Base-by-base conservation (phyloP, 2,329 filamentous ascomycete species). In the Neopestalotiopsis sp. region DNA sequence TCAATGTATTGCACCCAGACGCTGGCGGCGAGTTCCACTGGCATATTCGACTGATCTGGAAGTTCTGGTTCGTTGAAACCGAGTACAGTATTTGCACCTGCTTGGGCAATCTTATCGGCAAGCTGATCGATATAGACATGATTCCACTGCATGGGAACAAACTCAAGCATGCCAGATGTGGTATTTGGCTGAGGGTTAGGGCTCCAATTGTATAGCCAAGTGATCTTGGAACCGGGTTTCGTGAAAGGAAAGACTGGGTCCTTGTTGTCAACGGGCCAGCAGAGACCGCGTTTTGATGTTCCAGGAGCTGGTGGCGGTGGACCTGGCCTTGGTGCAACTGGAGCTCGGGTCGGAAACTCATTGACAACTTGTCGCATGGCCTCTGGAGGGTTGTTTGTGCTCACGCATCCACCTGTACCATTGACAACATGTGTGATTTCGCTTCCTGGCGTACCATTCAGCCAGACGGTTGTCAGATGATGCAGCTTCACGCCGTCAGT, bases 371-470 rank as follows among this genome's bases (percentile, higher is more conserved):
- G 77, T 32, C 77, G 75, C 77, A 78, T 78, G 3, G 76, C 77
- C 28, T 74, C 71, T 56, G 75, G 75, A 2, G 77, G 77, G 2
- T 64, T 70, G 65, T 75, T 78, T 28, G 74, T 75, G 66, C 76
- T 76, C 7, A 79, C 77, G 10, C 74, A 71, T 2, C 61, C 73
- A 42, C 77, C 77, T 30, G 32, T 40, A 3, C 77, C 77, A 59
- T 79, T 79, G 9, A 78, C 71, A 10, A 79, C 73, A 59, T 79
- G 77, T 24, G 69, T 75, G 53, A 79, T 78, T 69, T 79, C 77
- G 62, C 76, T 78, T 7, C 77, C 77, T 1, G 72, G 61, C 30
- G 67, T 70, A 5, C 77, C 77, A 1, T 71, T 78, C 20, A 79
- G 70, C 77, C 77, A 79, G 4, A 79, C 73, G 2, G 74, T 79